phyloP scores from a whole-genome alignment of 2,329 filamentous ascomycete species.

The Pseudogymnoascus sp. region DNA sequence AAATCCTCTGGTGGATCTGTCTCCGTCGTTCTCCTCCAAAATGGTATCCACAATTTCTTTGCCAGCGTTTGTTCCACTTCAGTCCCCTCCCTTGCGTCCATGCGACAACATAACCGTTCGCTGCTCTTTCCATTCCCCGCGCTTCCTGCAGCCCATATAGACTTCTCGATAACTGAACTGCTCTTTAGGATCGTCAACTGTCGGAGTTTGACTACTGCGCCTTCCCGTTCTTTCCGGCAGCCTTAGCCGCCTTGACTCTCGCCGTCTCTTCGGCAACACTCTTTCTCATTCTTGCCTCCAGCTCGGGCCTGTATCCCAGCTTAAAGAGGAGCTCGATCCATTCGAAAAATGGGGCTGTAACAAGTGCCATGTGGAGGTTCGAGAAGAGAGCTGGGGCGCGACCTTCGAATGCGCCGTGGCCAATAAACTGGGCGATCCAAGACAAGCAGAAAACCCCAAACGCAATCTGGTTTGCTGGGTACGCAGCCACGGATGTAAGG shows the following conservation, averaged over 20 bases:
- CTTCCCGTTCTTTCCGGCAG: conserved; percentile 36
- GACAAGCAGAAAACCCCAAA: conserved; percentile 60
- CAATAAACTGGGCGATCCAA: conserved; percentile 87
- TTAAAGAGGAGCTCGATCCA: conserved; percentile 92
- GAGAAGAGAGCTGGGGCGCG: conserved; percentile 83
- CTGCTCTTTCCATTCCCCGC: not conserved
- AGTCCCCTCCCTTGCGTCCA: not conserved
- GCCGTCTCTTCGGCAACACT: conserved; percentile 67
- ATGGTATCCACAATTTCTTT: not conserved
- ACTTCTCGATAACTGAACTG: not conserved
- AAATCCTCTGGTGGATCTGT: not conserved
- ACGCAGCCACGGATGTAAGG: conserved; percentile 41
- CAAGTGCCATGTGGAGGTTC: conserved; percentile 84
- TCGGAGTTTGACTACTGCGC: conserved; percentile 30
- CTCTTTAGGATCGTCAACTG: not conserved
- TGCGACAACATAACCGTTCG: not conserved
- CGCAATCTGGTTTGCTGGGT: conserved; percentile 43
- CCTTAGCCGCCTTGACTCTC: conserved; percentile 42
- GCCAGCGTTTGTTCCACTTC: not conserved
- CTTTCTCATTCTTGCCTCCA: conserved; percentile 72
- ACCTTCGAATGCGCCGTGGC: conserved; percentile 82
- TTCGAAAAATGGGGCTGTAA: conserved; percentile 91
- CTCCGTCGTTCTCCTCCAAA: not conserved
- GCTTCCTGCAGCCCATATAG: not conserved
- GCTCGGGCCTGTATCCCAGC: conserved; percentile 80